These are phyloP conservation scores for Conticribra weissflogii DNA, from an alignment of 108 stramenopile genomes.

Conservation along the genomic window DNA sequence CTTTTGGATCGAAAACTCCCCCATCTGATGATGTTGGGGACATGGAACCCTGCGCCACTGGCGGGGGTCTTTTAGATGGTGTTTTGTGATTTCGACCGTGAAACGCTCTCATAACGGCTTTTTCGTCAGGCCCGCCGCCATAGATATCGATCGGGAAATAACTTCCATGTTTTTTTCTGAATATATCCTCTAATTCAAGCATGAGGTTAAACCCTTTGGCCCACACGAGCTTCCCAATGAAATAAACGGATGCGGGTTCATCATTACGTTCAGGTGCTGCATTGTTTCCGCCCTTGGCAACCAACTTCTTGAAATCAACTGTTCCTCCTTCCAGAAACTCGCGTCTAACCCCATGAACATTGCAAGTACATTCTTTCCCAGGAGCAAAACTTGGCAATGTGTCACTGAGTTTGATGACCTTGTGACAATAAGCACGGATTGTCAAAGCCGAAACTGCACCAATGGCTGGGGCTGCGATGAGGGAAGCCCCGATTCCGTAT, in stretches of 20 bases:
- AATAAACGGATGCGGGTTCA: conserved; percentile 72
- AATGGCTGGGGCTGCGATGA: conserved; percentile 77
- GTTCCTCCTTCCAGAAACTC: conserved; percentile 75
- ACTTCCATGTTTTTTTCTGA: conserved; percentile 50
- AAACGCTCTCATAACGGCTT: conserved; percentile 69
- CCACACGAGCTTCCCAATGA: conserved; percentile 96
- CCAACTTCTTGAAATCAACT: conserved; percentile 24
- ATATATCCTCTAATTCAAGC: conserved; percentile 72
- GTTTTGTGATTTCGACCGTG: conserved; percentile 58
- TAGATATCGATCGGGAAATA: conserved; percentile 82
- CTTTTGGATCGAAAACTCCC: conserved; percentile 11
- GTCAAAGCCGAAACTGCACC: conserved; percentile 67
- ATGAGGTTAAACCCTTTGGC: conserved; percentile 92
- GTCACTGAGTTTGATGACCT: conserved; percentile 78
- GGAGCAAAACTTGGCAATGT: conserved; percentile 70
- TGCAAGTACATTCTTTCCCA: conserved; percentile 86
- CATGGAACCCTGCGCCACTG: conserved; percentile 1
- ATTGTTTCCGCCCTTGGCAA: conserved; percentile 8
- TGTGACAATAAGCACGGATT: conserved; percentile 85
- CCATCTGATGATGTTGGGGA: conserved; percentile 4
- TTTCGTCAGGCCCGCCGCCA: conserved; percentile 73
- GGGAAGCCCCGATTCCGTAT: conserved; percentile 66
- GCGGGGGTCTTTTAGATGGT: conserved; percentile 26
- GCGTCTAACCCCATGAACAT: conserved; percentile 93
- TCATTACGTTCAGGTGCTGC: background rate